These are phyloP conservation scores for Musa schizocarpa DNA, from an alignment of 176 grass and related monocot species.

Conservation along the genomic window DNA sequence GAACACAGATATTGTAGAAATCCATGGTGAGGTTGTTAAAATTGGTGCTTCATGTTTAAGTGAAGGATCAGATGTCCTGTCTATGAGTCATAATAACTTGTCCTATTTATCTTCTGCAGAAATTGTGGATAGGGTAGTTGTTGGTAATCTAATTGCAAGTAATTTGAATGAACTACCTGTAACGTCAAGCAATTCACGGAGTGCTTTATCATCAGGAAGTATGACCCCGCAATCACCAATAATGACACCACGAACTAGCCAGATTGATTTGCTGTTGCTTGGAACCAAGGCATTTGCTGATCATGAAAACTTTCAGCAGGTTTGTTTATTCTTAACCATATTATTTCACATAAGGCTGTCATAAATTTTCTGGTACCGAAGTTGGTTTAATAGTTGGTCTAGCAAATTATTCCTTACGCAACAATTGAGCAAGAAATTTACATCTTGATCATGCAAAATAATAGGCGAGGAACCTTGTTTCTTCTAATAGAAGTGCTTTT, in stretches of 20 bases:
- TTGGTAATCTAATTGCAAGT: conserved; percentile 15
- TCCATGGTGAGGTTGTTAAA: conserved; percentile 25
- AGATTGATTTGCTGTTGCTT: conserved; percentile 54
- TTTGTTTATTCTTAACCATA: conserved; percentile 8
- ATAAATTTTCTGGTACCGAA: neutral
- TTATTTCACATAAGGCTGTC: neutral
- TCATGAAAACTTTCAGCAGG: conserved; percentile 90
- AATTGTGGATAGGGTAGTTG: conserved; percentile 39
- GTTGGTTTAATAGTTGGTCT: neutral
- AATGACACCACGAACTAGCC: conserved; percentile 57
- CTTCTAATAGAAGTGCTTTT: neutral
- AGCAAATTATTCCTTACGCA: neutral
- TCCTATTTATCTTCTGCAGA: conserved; percentile 27
- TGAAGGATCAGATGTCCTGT: conserved; percentile 23
- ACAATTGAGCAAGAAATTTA: neutral
- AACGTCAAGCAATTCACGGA: conserved; percentile 13
- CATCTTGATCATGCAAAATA: too few relatives aligned
- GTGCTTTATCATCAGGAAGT: conserved; percentile 32
- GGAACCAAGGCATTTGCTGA: conserved; percentile 55
- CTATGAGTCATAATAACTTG: conserved; percentile 25
- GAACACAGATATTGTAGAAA: conserved; percentile 3
- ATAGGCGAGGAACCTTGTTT: neutral
- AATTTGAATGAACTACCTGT: conserved; percentile 17
- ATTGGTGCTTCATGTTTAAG: conserved; percentile 23
- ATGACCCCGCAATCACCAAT: conserved; percentile 55